Evolutionary conservation across 192 early-diverging fungal species (phyloP), one percentile per base, ranked within the genome.

Genomic region (Geosiphon pyriformis): DNA sequence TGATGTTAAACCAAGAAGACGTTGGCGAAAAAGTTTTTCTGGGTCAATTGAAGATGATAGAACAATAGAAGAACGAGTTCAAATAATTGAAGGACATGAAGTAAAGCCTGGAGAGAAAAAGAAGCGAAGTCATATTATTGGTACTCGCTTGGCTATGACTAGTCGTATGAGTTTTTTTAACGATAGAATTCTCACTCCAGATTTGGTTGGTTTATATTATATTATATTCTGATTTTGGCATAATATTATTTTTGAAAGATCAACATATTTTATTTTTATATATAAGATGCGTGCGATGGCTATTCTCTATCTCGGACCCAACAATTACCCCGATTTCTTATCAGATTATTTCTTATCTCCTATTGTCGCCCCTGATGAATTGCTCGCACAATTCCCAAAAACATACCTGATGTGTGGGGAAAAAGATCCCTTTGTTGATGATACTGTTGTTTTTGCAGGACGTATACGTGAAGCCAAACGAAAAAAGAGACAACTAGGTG

Each of bases 361-460:
- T 1, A 80, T 91, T 8, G 80, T 90, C 22, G 92, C 93, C 0
- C 96, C 96, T 0, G 87, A 91, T 63, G 80, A 87, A 50, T 69
- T 98, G 17, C 70, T 98, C 47, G 91, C 91, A 1, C 82, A 88
- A 42, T 98, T 96, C 73, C 96, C 96, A 20, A 89, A 90, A 25
- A 90, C 89, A 0, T 94, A 91, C 71, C 84, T 96, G 54, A 82
- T 98, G 55, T 90, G 89, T 65, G 96, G 96, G 46, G 94, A 96
- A 67, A 95, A 95, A 70, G 96, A 98, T 72, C 96, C 96, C 2
- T 84, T 98, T 46, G 92, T 98, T 3, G 96, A 98, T 75, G 96
- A 98, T 75, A 94, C 95, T 2, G 88, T 96, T 22, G 75, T 98
- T 18, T 89, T 96, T 76, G 92, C 92, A 7, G 91, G 86, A 8